These are phyloP conservation scores for Vitellaria paradoxa DNA, from an alignment of 179 eudicot genomes.

Conservation along the genomic window DNA sequence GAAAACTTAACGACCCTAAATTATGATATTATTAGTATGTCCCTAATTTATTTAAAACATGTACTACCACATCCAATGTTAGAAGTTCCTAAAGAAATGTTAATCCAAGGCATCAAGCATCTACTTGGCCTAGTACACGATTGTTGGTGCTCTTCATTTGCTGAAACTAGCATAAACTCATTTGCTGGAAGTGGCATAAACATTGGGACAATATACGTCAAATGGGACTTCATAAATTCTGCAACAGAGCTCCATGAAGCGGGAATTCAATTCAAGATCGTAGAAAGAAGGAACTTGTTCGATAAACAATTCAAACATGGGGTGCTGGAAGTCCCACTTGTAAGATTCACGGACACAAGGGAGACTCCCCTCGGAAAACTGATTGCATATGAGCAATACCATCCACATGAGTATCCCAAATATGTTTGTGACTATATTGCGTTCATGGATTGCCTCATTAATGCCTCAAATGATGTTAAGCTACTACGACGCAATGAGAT, in stretches of 20 bases:
- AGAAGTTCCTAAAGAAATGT: not conserved
- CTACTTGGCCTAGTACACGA: not conserved
- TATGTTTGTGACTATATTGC: not conserved
- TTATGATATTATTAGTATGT: conserved; percentile 5
- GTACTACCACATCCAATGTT: not conserved
- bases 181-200: too few relatives aligned
- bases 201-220: too few relatives aligned
- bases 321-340: not conserved
- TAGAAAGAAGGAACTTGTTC: not conserved
- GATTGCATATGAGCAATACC: not conserved
- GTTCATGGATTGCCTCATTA: not conserved
- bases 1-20: not conserved
- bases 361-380: not conserved
- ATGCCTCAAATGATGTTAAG: not conserved
- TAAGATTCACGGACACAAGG: not conserved
- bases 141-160: not conserved
- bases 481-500: not conserved
- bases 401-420: not conserved
- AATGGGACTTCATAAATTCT: conserved; percentile 18
- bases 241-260: conserved; percentile 11
- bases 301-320: not conserved
- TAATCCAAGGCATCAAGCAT: not conserved
- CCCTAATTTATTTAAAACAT: not conserved
- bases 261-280: not conserved
- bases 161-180: too few relatives aligned